Conservation (phyloP, 106 monocot genomes). For the Dendrobium nobile region DNA sequence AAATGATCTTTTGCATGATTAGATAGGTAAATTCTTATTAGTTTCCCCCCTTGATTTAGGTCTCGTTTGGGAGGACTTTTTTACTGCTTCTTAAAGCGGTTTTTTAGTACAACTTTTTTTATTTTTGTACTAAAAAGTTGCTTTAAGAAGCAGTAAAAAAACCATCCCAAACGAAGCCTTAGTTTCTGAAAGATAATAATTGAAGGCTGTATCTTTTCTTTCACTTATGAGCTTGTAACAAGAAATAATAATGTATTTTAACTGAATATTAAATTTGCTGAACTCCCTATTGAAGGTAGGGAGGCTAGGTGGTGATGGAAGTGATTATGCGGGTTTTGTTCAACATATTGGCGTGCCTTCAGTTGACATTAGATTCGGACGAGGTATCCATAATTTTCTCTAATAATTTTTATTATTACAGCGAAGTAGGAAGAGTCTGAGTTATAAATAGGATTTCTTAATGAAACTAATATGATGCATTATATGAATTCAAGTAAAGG, state of each 20-base stretch:
- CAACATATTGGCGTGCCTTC: slow-evolving; percentile 86
- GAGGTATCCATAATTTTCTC: slow-evolving; percentile 20
- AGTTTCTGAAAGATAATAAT: neutral
- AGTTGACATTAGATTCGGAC: slow-evolving; percentile 59
- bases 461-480: no score
- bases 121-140: no score
- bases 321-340: slow-evolving; percentile 68
- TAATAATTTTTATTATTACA: neutral
- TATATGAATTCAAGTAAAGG: no score
- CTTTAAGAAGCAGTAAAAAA: no score
- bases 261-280: neutral
- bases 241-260: neutral
- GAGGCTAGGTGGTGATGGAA: slow-evolving; percentile 60
- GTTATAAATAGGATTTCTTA: no score
- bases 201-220: neutral
- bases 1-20: neutral
- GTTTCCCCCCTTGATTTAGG: neutral
- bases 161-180: no score
- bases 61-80: no score
- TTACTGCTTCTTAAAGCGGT: no score
- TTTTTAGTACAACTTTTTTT: no score
- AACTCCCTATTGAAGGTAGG: slow-evolving; percentile 35
- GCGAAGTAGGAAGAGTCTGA: no score
- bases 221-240: neutral
- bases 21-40: neutral